phyloP scores from a whole-genome alignment of 2,329 filamentous ascomycete species.

The Ascosphaera apis region DNA sequence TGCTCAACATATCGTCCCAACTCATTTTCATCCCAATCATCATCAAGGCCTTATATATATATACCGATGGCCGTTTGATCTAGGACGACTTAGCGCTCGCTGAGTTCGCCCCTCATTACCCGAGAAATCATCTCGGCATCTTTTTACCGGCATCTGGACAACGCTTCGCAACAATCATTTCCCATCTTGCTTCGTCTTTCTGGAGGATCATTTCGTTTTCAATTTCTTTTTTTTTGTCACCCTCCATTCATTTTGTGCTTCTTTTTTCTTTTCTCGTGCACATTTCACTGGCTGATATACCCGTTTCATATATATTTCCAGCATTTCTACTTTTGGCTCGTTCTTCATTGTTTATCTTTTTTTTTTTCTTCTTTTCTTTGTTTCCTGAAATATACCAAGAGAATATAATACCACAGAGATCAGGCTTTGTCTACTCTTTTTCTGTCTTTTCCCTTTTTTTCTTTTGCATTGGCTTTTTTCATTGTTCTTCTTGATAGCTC shows the following conservation, averaged over 20 bases:
- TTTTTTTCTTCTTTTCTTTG: constrained; percentile 1
- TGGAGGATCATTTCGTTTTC: neutral
- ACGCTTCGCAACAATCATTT: no score
- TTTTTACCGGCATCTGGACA: no score
- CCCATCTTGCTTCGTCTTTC: no score
- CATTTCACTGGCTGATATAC: constrained; percentile 2
- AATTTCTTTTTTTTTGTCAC: constrained; percentile 2
- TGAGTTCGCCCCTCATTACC: no score
- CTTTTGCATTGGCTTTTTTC: neutral
- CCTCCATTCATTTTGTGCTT: constrained; percentile 2
- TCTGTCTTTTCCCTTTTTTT: neutral
- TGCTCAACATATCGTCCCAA: no score
- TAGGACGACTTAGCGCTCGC: no score
- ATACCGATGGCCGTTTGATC: no score
- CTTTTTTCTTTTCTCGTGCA: constrained; percentile 3
- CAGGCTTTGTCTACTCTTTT: constrained; percentile 1
- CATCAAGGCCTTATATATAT: no score
- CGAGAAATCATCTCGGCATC: no score
- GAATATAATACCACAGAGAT: constrained; percentile 1
- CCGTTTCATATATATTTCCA: constrained; percentile 9
- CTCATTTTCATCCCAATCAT: no score
- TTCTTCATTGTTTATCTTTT: neutral
- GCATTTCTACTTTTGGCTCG: constrained; percentile 10
- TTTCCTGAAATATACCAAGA: neutral
- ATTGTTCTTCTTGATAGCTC: no score